Conservation (phyloP, 352 stramenopile genomes). For the Thalassiosira exigua region DNA sequence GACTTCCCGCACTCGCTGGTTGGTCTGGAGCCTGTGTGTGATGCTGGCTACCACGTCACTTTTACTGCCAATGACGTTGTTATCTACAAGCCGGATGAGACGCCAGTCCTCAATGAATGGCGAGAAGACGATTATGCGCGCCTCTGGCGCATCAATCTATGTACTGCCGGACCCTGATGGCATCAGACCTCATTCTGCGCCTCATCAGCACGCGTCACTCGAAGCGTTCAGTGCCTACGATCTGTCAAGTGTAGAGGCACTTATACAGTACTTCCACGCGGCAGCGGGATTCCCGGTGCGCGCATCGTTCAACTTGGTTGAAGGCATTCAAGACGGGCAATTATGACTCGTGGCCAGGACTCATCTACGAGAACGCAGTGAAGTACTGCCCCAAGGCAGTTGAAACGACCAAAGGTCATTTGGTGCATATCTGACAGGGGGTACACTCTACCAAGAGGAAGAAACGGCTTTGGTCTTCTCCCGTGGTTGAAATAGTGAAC, state of each 20-base stretch:
- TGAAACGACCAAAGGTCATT: slow-evolving; percentile 44
- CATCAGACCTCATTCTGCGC: no score
- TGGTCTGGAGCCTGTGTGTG: neutral
- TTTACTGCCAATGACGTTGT: no score
- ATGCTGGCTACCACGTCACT: no score
- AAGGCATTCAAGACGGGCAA: neutral
- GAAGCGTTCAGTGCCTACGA: slow-evolving; percentile 7
- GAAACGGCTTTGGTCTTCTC: neutral
- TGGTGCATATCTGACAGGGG: slow-evolving; percentile 10
- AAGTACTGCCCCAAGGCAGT: slow-evolving; percentile 38
- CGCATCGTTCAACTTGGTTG: slow-evolving; percentile 20
- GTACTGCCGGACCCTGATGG: neutral
- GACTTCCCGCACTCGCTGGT: slow-evolving; percentile 1
- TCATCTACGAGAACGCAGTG: slow-evolving; percentile 14
- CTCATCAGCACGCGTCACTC: neutral
- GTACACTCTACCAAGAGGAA: slow-evolving; percentile 13
- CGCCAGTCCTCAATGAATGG: neutral
- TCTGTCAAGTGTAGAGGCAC: neutral
- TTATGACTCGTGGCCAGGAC: slow-evolving; percentile 23
- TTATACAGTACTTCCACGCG: slow-evolving; percentile 14
- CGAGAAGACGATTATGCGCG: neutral
- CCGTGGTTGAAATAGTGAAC: neutral
- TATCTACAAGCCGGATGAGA: neutral
- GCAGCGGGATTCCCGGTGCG: slow-evolving; percentile 6
- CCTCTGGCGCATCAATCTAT: neutral